A percentile compares a stretch with the other conserved stretches of the same genome.
Evolutionary conservation across 2,329 filamentous ascomycete species (phyloP).

Genomic region (Scedosporium boydii): DNA sequence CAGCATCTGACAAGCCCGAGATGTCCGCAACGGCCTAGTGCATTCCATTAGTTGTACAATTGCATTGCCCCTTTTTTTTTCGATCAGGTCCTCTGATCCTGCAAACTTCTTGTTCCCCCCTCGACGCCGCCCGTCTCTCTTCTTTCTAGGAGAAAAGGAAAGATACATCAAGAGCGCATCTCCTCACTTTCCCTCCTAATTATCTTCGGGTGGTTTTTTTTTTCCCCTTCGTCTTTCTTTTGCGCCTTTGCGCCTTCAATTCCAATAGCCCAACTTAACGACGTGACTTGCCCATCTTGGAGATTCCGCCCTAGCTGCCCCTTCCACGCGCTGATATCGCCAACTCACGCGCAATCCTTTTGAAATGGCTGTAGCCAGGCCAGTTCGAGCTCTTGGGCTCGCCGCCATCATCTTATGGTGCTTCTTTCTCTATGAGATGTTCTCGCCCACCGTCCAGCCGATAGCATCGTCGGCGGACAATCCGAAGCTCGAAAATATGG

Average conservation of each 20-base stretch:
- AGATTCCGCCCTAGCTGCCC: not conserved
- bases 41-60: not conserved
- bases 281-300: not conserved
- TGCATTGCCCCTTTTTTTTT: not conserved
- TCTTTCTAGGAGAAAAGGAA: too few relatives aligned
- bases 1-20: not conserved
- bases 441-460: slow-evolving; percentile 42
- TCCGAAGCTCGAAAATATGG: slow-evolving; percentile 42
- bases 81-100: too few relatives aligned
- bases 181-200: too few relatives aligned
- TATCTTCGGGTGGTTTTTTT: too few relatives aligned
- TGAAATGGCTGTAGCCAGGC: slow-evolving; percentile 76
- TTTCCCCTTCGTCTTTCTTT: not conserved
- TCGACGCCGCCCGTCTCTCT: too few relatives aligned
- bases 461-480: slow-evolving; percentile 18
- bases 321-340: not conserved
- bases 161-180: too few relatives aligned
- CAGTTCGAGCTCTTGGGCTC: slow-evolving; percentile 69
- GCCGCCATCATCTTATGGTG: slow-evolving; percentile 63
- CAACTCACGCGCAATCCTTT: not conserved
- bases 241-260: not conserved
- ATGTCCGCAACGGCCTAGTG: not conserved
- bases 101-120: too few relatives aligned
- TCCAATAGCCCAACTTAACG: too few relatives aligned
- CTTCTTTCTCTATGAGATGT: slow-evolving; percentile 70